Evolutionary conservation across 2,329 filamentous ascomycete species (phyloP), one percentile per base, ranked within the genome.

Genomic region (Colletotrichum liaoningense): DNA sequence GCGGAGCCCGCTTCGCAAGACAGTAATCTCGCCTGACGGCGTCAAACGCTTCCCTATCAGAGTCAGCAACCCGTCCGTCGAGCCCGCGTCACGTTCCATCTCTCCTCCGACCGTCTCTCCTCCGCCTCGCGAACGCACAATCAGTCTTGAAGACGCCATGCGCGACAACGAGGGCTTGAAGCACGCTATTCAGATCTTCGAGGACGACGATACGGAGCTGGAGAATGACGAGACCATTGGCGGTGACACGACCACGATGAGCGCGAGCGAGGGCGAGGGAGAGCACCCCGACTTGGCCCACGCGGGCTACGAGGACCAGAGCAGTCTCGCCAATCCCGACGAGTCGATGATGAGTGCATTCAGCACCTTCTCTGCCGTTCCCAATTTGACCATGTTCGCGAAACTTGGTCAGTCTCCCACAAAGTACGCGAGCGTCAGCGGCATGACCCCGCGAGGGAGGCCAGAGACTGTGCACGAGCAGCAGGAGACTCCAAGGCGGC

Each of bases 351-450:
- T 95, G 82, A 98, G 94, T 87, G 92, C 92, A 4, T 93, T 97
- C 80, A 98, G 95, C 85, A 91, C 89, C 14, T 98, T 98, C 83
- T 98, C 96, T 1, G 95, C 94, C 9, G 91, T 98, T 67, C 95
- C 95, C 6, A 94, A 96, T 78, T 91, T 97, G 90, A 97, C 95
- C 24, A 92, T 92, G 78, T 95, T 97, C 78, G 92, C 94, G 9
- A 92, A 91, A 75, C 84, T 97, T 67, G 91, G 92, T 68, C 90
- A 93, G 74, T 93, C 88, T 55, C 91, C 92, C 16, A 85, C 86
- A 28, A 92, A 90, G 78, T 81, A 83, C 77, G 85, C 83, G 75
- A 82, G 76, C 74, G 77, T 80, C 75, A 85, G 79, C 81, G 78
- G 83, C 19, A 79, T 82, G 22, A 83, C 84, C 11, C 82, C 82